Evolutionary conservation across 352 stramenopile species (phyloP).

Genomic region (Pythium rhizo-oryzae): DNA sequence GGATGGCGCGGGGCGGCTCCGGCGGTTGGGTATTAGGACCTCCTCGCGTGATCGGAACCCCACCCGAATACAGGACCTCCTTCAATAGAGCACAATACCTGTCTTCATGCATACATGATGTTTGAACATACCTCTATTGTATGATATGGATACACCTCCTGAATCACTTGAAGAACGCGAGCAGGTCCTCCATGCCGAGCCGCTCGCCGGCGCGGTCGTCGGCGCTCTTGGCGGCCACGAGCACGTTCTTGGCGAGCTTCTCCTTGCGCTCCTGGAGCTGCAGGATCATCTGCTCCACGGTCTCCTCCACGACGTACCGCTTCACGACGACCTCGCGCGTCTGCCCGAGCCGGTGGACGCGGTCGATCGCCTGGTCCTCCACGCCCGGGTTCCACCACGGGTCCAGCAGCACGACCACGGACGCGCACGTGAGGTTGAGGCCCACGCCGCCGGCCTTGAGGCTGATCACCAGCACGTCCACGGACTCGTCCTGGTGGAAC

Average conservation of each 20-base stretch:
- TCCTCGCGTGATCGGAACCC: neutral
- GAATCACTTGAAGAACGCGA: constrained; percentile 62
- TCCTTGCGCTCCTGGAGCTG: constrained; percentile 91
- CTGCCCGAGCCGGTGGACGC: constrained; percentile 90
- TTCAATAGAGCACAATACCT: neutral
- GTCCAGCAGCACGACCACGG: constrained; percentile 89
- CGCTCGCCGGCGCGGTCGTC: constrained; percentile 47
- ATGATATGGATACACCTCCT: constrained; percentile 23
- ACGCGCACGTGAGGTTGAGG: constrained; percentile 91
- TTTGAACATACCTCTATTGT: constrained; percentile 11
- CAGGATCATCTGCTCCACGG: constrained; percentile 93
- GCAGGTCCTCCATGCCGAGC: constrained; percentile 70
- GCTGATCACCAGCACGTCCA: constrained; percentile 87
- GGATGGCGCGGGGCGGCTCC: neutral
- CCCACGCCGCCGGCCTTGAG: constrained; percentile 90
- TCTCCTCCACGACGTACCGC: constrained; percentile 88
- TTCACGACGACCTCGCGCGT: constrained; percentile 85
- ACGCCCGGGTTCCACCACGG: constrained; percentile 95
- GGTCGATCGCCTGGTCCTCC: constrained; percentile 95
- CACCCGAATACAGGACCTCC: constrained; percentile 10
- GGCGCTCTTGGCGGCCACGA: constrained; percentile 56
- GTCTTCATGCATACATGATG: neutral
- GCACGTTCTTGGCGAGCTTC: constrained; percentile 80
- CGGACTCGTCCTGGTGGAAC: constrained; percentile 58
- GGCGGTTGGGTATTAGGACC: too few relatives aligned